Evolutionary conservation across 805 yeast genomes (phyloP).

Genomic region (Lipomyces orientalis): DNA sequence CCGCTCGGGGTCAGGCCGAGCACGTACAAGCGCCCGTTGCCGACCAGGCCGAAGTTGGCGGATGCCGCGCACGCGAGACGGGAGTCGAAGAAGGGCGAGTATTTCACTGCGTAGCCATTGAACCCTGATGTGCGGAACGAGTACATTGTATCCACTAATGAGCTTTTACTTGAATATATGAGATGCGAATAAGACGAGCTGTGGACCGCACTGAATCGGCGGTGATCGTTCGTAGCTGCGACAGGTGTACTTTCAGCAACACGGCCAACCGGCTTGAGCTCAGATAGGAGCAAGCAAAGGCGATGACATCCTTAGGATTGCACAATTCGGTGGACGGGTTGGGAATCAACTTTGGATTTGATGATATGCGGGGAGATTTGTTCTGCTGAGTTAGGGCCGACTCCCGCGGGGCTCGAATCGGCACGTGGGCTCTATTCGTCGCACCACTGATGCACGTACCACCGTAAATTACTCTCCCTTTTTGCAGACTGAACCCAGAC

Average conservation of each 20-base stretch:
- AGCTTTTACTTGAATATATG: background rate
- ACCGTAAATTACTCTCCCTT: background rate
- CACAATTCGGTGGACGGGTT: background rate
- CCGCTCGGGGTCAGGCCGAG: constrained; percentile 75
- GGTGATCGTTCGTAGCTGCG: too few relatives aligned
- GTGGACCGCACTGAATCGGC: too few relatives aligned
- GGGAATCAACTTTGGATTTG: background rate
- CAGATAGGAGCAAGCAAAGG: background rate
- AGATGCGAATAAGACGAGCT: too few relatives aligned
- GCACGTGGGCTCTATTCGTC: background rate
- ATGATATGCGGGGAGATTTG: background rate
- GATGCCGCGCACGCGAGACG: constrained; percentile 88
- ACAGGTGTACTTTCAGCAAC: background rate
- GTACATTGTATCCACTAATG: constrained; percentile 17
- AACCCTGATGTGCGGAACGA: constrained; percentile 56
- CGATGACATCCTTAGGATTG: background rate
- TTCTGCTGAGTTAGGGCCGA: background rate
- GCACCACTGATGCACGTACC: background rate
- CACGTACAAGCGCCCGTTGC: constrained; percentile 83
- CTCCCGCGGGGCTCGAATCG: background rate
- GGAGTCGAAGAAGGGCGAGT: constrained; percentile 91
- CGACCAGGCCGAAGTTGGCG: constrained; percentile 92
- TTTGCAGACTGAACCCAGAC: background rate
- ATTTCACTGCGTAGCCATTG: constrained; percentile 85
- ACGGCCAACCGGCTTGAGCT: background rate